Evolutionary conservation across 768 basidiomycete species (phyloP), one percentile per base, ranked within the genome.

Genomic region (Hemileccinum rubropunctum): DNA sequence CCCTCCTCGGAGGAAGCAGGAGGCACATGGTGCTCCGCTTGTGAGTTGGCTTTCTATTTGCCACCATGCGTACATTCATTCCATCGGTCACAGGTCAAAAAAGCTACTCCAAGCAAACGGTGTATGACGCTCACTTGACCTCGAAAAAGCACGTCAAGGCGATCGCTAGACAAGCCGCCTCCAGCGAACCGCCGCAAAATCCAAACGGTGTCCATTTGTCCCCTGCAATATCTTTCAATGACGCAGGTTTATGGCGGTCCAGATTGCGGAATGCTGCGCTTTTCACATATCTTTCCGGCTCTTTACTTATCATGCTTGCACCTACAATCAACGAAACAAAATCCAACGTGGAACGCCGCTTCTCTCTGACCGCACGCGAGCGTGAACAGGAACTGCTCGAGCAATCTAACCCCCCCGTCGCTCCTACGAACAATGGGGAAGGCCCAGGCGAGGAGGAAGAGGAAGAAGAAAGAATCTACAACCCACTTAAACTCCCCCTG

Each of bases 141-240:
- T 95, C 94, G 18, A 98, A 95, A 74, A 98, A 93, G 66, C 97
- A 99, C 62, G 72, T 91, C 62, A 99, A 98, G 72, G 90, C 92
- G 8, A 77, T 81, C n/a, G 80, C 84, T 8, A 91, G 84, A 57
- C 84, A 87, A 62, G 84, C 80, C 4, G 56, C 63, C 18, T 67
- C 75, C n/a, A 55, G 61, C 53, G 58, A 61, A 58, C 53, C 70
- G 55, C 41, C 56, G 58, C 68, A 70, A 34, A 63, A 73, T 41
- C 63, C 72, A 32, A 71, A 70, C 27, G 70, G 70, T 9, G 51
- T 57, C 26, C 49, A 64, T 49, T 39, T 55, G 50, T 40, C 57
- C 14, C 50, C 57, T 59, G 45, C 63, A 30, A 62, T 68, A 41
- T 68, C 69, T 48, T 73, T 76, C 21, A 66, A 73, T 38, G 65